Evolutionary conservation across 306 rosid species (phyloP), one percentile per base, ranked within the genome.

Genomic region (Prunus padus): DNA sequence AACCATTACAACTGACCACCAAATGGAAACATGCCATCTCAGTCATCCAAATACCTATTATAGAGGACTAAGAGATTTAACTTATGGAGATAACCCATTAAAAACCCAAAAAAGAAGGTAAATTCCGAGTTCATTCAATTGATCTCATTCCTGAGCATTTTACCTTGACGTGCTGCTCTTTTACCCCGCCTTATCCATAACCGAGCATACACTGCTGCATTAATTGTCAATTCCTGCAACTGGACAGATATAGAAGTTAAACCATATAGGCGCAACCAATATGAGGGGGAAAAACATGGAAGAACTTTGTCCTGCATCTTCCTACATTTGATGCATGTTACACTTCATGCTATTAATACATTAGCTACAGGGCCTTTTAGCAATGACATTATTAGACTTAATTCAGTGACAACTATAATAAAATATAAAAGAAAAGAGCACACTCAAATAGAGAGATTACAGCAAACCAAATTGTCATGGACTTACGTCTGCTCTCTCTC

Each of bases 81-180:
- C 31, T 30, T 30, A 30, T 30, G 31, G 31, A 30, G 31, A 30
- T 30, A 30, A 30, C 31, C 31, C 31, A 30, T 30, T 30, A 30
- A 3, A 30, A 30, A 30, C 3, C 3, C 31, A 30, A 30, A 30
- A 30, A 30, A 3, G 31, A 30, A 30, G 31, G 31, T 30, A 30
- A 30, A 30, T 30, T 30, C 31, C 31, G 4, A 30, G 31, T 30
- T 30, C 28, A 23, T 47, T 63, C 55, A 0, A 22, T 59, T 4
- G 37, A 54, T 14, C 25, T 52, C 62, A 10, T 54, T 31, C 60
- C 66, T 52, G 28, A 69, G 45, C 16, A 45, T 69, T 77, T 68
- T 85, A 90, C 99, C 99, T 63, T 65, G 90, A 69, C 89, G 81
- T 70, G 97, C 85, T 70, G 88, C 92, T 80, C 87, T 88, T 83